Evolutionary conservation across 108 stramenopile genomes (phyloP).

Genomic region (Schizochytrium sp.): DNA sequence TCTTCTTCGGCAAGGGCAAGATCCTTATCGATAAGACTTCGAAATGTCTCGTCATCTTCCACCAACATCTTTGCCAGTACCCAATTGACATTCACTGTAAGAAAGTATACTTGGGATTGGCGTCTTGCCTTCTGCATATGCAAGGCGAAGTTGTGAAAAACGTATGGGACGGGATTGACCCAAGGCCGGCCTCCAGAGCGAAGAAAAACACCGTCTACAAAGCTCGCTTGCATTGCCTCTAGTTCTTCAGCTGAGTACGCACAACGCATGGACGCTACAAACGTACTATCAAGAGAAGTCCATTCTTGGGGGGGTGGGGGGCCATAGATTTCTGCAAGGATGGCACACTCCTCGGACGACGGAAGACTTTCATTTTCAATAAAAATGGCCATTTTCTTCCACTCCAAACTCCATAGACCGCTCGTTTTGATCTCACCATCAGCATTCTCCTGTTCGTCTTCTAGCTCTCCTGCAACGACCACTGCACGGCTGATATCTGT

Average conservation of each 20-base stretch:
- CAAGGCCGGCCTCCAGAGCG: constrained; percentile 40
- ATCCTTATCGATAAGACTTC: constrained; percentile 9
- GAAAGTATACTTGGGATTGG: neutral
- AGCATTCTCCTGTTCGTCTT: neutral
- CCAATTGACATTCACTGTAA: constrained; percentile 37
- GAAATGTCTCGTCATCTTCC: neutral
- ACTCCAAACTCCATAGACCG: neutral
- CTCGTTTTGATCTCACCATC: neutral
- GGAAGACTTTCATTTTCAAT: neutral
- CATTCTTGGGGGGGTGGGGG: neutral
- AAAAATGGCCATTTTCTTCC: neutral
- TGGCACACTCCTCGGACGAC: neutral
- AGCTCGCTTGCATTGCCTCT: neutral
- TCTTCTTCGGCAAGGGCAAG: neutral
- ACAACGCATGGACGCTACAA: neutral
- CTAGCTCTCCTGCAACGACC: neutral
- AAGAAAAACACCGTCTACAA: neutral
- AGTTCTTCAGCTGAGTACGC: neutral
- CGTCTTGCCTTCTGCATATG: neutral
- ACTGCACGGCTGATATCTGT: no score
- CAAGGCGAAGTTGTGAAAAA: neutral
- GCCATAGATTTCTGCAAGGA: neutral
- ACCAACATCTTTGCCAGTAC: constrained; percentile 11
- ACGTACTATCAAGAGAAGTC: neutral
- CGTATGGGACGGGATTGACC: neutral